phyloP scores from a whole-genome alignment of 345 rosid genomes.

The Cardamine chenopodiifolia region DNA sequence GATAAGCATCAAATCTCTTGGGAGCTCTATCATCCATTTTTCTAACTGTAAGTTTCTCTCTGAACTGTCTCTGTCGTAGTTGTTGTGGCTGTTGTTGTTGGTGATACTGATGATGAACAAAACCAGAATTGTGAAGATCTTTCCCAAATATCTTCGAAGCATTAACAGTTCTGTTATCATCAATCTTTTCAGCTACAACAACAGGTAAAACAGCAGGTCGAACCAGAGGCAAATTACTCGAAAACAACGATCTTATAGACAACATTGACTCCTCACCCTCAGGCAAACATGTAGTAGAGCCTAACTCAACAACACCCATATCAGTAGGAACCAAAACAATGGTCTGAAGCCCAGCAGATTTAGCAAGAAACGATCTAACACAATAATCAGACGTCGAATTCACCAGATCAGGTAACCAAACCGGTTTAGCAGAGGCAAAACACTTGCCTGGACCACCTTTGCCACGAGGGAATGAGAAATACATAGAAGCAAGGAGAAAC shows the following conservation, averaged over 20 bases:
- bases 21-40: slow-evolving; percentile 79
- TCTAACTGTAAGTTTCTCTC: slow-evolving; percentile 87
- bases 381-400: slow-evolving; percentile 68
- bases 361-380: slow-evolving; percentile 75
- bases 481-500: slow-evolving; percentile 84
- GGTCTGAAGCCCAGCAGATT: slow-evolving; percentile 78
- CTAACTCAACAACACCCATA: slow-evolving; percentile 88
- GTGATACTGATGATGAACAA: slow-evolving; percentile 33
- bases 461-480: slow-evolving; percentile 80
- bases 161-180: slow-evolving; percentile 45
- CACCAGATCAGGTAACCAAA: slow-evolving; percentile 63
- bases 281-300: slow-evolving; percentile 69
- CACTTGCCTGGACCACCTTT: slow-evolving; percentile 85
- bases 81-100: slow-evolving; percentile 15
- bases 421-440: slow-evolving; percentile 61
- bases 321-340: slow-evolving; percentile 83
- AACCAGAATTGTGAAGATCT: slow-evolving; percentile 29
- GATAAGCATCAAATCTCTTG: slow-evolving; percentile 57
- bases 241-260: slow-evolving; percentile 53
- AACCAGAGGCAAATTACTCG: slow-evolving; percentile 43
- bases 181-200: slow-evolving; percentile 46
- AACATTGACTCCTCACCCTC: slow-evolving; percentile 55
- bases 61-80: slow-evolving; percentile 48
- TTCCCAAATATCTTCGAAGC: slow-evolving; percentile 31
- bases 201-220: slow-evolving; percentile 41